Conservation (phyloP, 2,329 filamentous ascomycete genomes). For the Penicillium sp. region DNA sequence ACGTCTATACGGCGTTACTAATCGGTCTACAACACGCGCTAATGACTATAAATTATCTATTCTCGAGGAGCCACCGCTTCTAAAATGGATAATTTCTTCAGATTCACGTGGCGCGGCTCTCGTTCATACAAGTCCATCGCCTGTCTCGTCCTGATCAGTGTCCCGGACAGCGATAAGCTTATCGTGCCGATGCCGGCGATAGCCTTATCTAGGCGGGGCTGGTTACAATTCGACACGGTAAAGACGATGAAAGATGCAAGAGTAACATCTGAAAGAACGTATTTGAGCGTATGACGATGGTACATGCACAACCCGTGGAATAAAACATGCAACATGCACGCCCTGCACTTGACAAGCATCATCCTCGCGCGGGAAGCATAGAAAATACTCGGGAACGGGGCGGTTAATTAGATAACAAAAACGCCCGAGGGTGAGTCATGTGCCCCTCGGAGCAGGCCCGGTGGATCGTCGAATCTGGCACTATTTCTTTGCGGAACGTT, state of each 20-base stretch:
- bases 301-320: conserved; percentile 3
- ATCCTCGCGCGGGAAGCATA: not conserved
- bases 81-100: not conserved
- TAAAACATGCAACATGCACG: conserved; percentile 7
- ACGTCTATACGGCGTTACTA: too few species aligned
- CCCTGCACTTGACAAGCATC: conserved; percentile 21
- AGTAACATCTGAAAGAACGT: not conserved
- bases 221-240: conserved; percentile 4
- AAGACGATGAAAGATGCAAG: conserved; percentile 2
- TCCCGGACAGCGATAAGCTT: conserved; percentile 8
- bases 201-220: conserved; percentile 34
- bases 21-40: too few species aligned
- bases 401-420: conserved; percentile 16
- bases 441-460: not conserved
- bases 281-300: conserved; percentile 6
- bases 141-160: too few species aligned
- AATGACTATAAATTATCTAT: not conserved
- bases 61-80: not conserved
- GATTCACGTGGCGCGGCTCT: not conserved
- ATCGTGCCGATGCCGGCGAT: conserved; percentile 32
- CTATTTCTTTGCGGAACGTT: not conserved
- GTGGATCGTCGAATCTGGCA: not conserved
- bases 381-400: conserved; percentile 1
- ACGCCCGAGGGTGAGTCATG: not conserved
- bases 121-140: too few species aligned